Evolutionary conservation across 495 filamentous ascomycete species (phyloP).

Genomic region (Talaromyces thailandensis): DNA sequence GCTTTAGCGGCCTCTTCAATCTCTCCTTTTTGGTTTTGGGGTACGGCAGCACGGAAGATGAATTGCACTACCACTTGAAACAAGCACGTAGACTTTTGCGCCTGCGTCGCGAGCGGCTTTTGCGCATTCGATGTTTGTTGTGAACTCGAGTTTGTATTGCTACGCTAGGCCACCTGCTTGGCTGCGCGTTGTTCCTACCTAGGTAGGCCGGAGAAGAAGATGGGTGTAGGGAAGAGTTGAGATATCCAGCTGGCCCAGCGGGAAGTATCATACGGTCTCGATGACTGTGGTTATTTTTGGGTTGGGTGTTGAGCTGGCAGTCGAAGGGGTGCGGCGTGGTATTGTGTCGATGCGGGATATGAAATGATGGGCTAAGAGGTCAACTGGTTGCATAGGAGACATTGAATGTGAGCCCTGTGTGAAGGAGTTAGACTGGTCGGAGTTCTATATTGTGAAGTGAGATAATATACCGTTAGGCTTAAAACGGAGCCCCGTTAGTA

Average conservation of each 20-base stretch:
- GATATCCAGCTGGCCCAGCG: constrained; percentile 50
- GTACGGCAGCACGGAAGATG: constrained; percentile 45
- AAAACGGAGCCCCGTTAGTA: too few relatives aligned
- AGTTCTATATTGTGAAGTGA: too few relatives aligned
- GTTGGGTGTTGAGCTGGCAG: constrained; percentile 19
- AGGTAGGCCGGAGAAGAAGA: constrained; percentile 59
- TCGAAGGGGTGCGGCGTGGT: constrained; percentile 32
- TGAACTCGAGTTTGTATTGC: constrained; percentile 70
- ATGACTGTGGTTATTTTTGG: constrained; percentile 36
- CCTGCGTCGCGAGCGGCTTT: constrained; percentile 55
- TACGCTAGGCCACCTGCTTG: constrained; percentile 60
- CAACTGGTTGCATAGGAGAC: too few relatives aligned
- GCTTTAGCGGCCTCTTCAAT: constrained; percentile 67
- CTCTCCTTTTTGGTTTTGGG: constrained; percentile 68
- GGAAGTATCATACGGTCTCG: constrained; percentile 31
- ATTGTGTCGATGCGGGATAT: constrained; percentile 36
- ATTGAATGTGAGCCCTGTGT: constrained; percentile 38
- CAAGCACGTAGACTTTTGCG: constrained; percentile 56
- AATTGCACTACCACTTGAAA: constrained; percentile 47
- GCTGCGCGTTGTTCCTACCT: constrained; percentile 55
- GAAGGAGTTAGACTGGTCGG: neutral
- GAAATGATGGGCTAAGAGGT: constrained; percentile 28
- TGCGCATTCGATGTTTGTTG: constrained; percentile 62
- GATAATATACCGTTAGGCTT: too few relatives aligned
- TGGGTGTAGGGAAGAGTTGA: constrained; percentile 45